A percentile compares a stretch with the other conserved stretches of the same genome.
These are phyloP conservation scores for Arthroderma uncinatum DNA, from an alignment of 2,329 filamentous ascomycete species.

Conservation along the genomic window DNA sequence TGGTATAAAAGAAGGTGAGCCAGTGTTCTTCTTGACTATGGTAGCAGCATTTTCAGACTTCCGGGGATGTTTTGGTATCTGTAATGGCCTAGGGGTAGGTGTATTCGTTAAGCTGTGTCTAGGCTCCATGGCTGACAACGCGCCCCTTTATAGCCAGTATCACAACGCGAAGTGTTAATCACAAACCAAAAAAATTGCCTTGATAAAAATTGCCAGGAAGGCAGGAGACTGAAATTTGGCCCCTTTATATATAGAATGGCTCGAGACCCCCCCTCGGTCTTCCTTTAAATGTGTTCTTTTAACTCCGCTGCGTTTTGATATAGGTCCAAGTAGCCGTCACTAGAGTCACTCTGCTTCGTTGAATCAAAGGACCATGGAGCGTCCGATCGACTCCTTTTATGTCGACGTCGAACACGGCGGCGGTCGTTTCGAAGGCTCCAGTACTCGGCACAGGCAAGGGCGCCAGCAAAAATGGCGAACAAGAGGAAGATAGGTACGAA, in stretches of 20 bases:
- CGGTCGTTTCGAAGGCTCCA: slow-evolving; percentile 20
- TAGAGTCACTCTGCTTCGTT: slow-evolving; percentile 24
- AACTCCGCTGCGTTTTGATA: slow-evolving; percentile 18
- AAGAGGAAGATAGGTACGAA: slow-evolving; percentile 39
- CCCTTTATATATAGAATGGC: background rate
- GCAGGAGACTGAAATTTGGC: background rate
- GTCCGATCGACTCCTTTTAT: slow-evolving; percentile 24
- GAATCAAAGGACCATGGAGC: slow-evolving; percentile 20
- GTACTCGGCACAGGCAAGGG: slow-evolving; percentile 30
- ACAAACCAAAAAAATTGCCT: background rate
- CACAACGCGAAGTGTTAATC: background rate
- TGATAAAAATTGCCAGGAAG: background rate
- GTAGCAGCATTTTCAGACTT: background rate
- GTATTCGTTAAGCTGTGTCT: background rate
- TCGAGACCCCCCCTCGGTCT: background rate
- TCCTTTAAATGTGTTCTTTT: slow-evolving; percentile 14
- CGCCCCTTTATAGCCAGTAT: background rate
- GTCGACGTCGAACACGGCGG: slow-evolving; percentile 21
- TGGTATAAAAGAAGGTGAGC: background rate
- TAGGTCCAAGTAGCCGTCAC: slow-evolving; percentile 20
- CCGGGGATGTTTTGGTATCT: background rate
- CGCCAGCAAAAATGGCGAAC: slow-evolving; percentile 28
- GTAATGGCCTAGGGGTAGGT: background rate
- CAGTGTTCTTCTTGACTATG: background rate
- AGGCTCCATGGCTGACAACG: background rate